phyloP scores from a whole-genome alignment of 345 rosid genomes.

The Eucalyptus marginata region DNA sequence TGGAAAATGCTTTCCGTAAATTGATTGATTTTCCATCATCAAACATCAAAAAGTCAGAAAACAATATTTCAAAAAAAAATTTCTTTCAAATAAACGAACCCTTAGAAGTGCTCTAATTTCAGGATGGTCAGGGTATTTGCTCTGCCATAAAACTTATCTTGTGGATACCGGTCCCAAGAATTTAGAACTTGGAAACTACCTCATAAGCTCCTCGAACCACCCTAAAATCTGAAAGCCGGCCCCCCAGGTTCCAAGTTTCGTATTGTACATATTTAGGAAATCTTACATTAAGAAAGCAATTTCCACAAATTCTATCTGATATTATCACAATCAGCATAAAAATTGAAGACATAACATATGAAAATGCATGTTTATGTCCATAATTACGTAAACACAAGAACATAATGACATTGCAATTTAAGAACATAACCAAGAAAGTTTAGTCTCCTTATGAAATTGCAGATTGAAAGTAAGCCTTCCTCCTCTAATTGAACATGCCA shows the following conservation, averaged over 20 bases:
- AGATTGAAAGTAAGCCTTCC: neutral
- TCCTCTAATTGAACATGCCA: neutral
- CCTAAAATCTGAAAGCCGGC: neutral
- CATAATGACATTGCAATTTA: neutral
- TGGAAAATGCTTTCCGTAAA: too few relatives aligned
- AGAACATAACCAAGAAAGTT: neutral
- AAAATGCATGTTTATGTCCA: neutral
- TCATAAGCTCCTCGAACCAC: neutral
- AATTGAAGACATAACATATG: neutral
- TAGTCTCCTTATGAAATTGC: neutral
- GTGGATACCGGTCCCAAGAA: neutral
- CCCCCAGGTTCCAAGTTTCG: neutral
- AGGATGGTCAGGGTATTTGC: neutral
- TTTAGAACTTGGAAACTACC: neutral
- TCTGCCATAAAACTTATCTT: neutral
- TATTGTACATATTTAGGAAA: neutral
- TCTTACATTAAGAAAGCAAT: neutral
- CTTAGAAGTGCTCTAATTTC: neutral
- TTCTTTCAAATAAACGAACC: too few relatives aligned
- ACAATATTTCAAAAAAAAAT: too few relatives aligned
- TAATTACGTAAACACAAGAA: neutral
- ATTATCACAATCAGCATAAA: neutral
- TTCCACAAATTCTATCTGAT: neutral
- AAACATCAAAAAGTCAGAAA: neutral
- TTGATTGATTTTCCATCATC: too few relatives aligned